phyloP scores from a whole-genome alignment of 371 early-diverging fungal species.

The Rhizopus microsporus region DNA sequence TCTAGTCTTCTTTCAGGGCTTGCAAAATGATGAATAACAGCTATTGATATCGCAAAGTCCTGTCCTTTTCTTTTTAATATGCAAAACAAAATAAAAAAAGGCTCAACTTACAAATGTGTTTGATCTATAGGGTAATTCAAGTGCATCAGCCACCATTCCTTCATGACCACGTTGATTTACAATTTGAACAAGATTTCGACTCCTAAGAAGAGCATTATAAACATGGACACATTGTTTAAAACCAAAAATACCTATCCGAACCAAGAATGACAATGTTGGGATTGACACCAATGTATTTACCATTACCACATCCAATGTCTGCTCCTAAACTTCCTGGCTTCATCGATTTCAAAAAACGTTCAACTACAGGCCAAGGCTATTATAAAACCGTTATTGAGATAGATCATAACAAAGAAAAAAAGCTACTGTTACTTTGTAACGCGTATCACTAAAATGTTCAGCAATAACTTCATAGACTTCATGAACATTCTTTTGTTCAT shows the following conservation, averaged over 20 bases:
- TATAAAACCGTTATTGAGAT: neutral
- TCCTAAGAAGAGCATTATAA: conserved; percentile 42
- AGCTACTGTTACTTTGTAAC: conserved; percentile 85
- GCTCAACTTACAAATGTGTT: conserved; percentile 64
- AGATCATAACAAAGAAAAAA: neutral
- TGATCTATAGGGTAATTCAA: conserved; percentile 75
- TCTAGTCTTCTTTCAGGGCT: conserved; percentile 71
- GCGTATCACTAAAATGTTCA: conserved; percentile 89
- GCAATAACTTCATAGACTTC: conserved; percentile 93
- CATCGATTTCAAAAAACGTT: conserved; percentile 69
- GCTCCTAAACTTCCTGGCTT: conserved; percentile 79
- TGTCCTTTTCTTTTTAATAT: conserved; percentile 18
- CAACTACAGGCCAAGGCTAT: conserved; percentile 96
- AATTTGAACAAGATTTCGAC: conserved; percentile 80
- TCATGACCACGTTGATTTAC: conserved; percentile 77
- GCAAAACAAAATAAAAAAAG: neutral
- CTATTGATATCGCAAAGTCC: conserved; percentile 95
- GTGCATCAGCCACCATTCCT: conserved; percentile 83
- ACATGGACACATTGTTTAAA: neutral
- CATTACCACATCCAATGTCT: conserved; percentile 98
- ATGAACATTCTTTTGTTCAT: conserved; percentile 85
- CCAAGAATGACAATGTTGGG: conserved; percentile 75
- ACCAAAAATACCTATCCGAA: conserved; percentile 70
- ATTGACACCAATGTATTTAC: conserved; percentile 94
- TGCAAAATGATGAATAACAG: conserved; percentile 95